Percentiles rank a stretch among this genome's conserved stretches.
phyloP scores from a whole-genome alignment of 2,329 filamentous ascomycete genomes.

The Hypoxylon sp. region DNA sequence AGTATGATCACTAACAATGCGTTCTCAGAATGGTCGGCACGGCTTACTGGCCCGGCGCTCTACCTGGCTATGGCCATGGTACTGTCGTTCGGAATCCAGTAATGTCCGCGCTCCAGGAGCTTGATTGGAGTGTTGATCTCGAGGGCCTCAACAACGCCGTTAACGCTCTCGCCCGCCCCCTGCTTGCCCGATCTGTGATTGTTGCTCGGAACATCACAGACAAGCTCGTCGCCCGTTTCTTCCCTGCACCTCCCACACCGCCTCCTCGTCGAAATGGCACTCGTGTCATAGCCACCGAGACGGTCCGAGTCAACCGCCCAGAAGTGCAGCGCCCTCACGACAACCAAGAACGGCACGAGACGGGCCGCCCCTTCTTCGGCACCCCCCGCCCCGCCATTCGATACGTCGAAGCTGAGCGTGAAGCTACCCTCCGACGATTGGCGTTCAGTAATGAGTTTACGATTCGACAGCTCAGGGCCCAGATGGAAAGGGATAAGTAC shows the following conservation, averaged over 20 bases:
- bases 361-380: too few species aligned
- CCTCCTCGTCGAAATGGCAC: not conserved
- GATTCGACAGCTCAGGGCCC: too few species aligned
- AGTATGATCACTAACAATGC: not conserved
- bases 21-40: not conserved
- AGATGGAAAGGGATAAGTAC: too few species aligned
- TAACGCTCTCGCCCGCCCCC: not conserved
- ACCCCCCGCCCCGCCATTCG: too few species aligned
- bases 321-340: too few species aligned
- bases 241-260: not conserved
- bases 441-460: too few species aligned
- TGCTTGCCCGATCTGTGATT: not conserved
- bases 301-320: too few species aligned
- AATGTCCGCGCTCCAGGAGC: not conserved
- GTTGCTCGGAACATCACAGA: not conserved
- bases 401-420: too few species aligned
- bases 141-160: not conserved
- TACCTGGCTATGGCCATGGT: not conserved
- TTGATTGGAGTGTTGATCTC: slow-evolving; percentile 4
- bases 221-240: not conserved
- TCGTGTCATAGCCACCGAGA: too few species aligned
- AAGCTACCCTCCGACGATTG: too few species aligned
- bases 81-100: not conserved
- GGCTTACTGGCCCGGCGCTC: not conserved
- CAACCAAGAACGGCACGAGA: too few species aligned